Evolutionary conservation across 192 early-diverging fungal genomes (phyloP).

Genomic region (Coemansia sp.): DNA sequence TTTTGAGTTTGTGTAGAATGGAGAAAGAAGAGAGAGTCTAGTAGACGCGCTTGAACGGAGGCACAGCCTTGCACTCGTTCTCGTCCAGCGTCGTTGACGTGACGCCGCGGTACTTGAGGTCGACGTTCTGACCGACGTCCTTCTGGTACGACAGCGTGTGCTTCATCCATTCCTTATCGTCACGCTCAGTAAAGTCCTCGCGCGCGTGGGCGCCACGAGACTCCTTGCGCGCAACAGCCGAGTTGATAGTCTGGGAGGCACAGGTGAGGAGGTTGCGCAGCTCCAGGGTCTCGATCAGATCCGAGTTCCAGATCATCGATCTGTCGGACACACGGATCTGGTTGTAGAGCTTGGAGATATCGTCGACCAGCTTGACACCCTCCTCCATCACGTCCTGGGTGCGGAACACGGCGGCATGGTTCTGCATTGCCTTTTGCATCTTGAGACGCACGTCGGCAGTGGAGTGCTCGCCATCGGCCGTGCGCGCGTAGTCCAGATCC

Average conservation of each 20-base stretch:
- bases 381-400: slow-evolving; percentile 83
- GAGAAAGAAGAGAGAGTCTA: slow-evolving; percentile 27
- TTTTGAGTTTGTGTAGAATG: too few species aligned
- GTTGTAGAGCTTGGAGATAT: slow-evolving; percentile 70
- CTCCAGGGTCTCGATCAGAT: slow-evolving; percentile 93
- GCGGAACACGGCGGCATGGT: slow-evolving; percentile 95
- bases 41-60: slow-evolving; percentile 82
- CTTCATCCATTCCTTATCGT: slow-evolving; percentile 97
- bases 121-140: slow-evolving; percentile 67
- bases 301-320: slow-evolving; percentile 97
- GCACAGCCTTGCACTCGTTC: slow-evolving; percentile 87
- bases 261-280: slow-evolving; percentile 95
- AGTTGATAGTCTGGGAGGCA: slow-evolving; percentile 87
- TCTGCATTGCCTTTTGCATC: slow-evolving; percentile 99
- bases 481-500: slow-evolving; percentile 91
- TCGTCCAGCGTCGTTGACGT: slow-evolving; percentile 80
- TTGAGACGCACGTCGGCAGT: slow-evolving; percentile 84
- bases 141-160: slow-evolving; percentile 95
- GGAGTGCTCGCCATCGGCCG: slow-evolving; percentile 67
- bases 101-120: slow-evolving; percentile 81
- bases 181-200: slow-evolving; percentile 85
- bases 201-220: slow-evolving; percentile 97
- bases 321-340: slow-evolving; percentile 88
- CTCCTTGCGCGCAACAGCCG: slow-evolving; percentile 91
- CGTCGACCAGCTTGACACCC: slow-evolving; percentile 80